A percentile compares a stretch with the other conserved stretches of the same genome.
These are phyloP conservation scores for Exophiala alcalophila DNA, from an alignment of 2,329 filamentous ascomycete genomes.

Conservation along the genomic window DNA sequence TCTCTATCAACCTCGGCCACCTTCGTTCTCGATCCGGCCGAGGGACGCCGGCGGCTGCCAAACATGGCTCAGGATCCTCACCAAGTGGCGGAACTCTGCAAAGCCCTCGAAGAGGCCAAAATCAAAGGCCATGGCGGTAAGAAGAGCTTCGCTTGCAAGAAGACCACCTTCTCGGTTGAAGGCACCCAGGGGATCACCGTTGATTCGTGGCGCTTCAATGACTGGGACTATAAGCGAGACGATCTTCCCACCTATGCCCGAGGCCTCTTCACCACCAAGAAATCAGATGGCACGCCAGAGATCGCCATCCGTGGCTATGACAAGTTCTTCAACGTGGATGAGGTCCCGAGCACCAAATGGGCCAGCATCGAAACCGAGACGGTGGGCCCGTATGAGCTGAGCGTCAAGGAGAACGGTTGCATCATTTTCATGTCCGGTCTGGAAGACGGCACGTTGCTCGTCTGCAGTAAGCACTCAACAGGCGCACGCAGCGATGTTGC, in stretches of 20 bases:
- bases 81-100: constrained; percentile 64
- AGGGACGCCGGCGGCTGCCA: no score
- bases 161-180: constrained; percentile 69
- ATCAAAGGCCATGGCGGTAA: constrained; percentile 52
- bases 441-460: constrained; percentile 81
- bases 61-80: constrained; percentile 68
- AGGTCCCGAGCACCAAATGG: constrained; percentile 82
- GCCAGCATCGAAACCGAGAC: constrained; percentile 71
- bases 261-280: constrained; percentile 84
- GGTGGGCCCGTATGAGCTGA: constrained; percentile 86
- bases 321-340: constrained; percentile 95
- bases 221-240: constrained; percentile 91
- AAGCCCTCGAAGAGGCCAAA: constrained; percentile 57
- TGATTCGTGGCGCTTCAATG: constrained; percentile 88
- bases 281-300: constrained; percentile 62
- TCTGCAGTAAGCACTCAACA: constrained; percentile 99
- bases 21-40: no score
- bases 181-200: constrained; percentile 66
- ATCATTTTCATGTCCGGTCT: constrained; percentile 96
- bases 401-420: constrained; percentile 98
- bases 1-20: neutral
- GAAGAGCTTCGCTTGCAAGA: constrained; percentile 69
- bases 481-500: constrained; percentile 69
- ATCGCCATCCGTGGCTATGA: constrained; percentile 91
- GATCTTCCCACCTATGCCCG: constrained; percentile 88